Evolutionary conservation across 352 stramenopile species (phyloP), one percentile per base, ranked within the genome.

Genomic region (Phytophthora idaei): DNA sequence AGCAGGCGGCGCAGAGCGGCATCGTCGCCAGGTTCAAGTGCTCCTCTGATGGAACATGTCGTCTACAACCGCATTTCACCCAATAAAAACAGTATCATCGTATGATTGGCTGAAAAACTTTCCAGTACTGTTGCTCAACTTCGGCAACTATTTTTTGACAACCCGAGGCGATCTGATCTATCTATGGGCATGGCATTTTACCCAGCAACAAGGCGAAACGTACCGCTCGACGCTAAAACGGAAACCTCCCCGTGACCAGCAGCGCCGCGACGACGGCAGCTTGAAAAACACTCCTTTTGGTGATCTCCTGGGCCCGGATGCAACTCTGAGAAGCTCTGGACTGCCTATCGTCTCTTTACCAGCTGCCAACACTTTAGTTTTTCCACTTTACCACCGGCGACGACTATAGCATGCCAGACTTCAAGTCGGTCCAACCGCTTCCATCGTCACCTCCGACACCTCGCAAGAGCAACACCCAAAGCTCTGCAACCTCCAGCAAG

Each of bases 1-100:
- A 78, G 64, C 87, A 95, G 14, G 82, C 83, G 27, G 83, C 74
- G 60, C 87, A 95, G 52, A 90, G 78, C 36, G 84, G 84, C 86
- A 94, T 94, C 21, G 25, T 66, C 36, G 7, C 25, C 14, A 64
- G 27, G 62, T 67, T 63, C 56, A 68, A 70, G 66, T 61, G 37
- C 8, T 57, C 37, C 15, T 31, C 3, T 12, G 17, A 47, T 49
- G 21, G 14, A n/a, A 52, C 15, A 44, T 57, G 50, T 61, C 61
- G 52, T 69, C 55, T 66, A 59, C 47, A 70, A 17, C 4, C 10
- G n/a, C 29, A 55, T 76, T 78, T 68, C 44, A 71, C 32, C 71
- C 71, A 76, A 76, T 78, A 34, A 15, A 1, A 56, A 17, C 0
- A 0, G 5, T n/a, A 25, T 14, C 1, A 39, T 0, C 0, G 6